Conservation (phyloP, 805 yeast species). For the Lipomyces oligophaga region DNA sequence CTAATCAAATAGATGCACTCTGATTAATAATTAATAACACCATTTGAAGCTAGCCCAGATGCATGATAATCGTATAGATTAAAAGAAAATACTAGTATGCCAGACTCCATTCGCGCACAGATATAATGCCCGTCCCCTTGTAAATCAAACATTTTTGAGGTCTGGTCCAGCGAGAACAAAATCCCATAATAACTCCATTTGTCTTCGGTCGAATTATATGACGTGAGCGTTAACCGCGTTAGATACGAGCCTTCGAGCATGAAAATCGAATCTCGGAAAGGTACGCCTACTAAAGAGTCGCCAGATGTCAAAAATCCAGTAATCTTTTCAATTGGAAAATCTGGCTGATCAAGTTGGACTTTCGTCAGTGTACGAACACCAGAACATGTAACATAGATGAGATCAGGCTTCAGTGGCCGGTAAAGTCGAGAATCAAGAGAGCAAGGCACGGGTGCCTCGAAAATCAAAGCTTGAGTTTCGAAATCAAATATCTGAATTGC, state of each 20-base stretch:
- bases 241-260: slow-evolving; percentile 29
- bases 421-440: slow-evolving; percentile 15
- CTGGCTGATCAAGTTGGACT: slow-evolving; percentile 9
- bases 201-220: slow-evolving; percentile 15
- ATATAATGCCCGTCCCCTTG: slow-evolving; percentile 30
- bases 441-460: slow-evolving; percentile 10
- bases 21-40: no score
- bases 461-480: slow-evolving; percentile 22
- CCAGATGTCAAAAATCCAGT: slow-evolving; percentile 27
- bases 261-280: slow-evolving; percentile 27
- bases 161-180: slow-evolving; percentile 25
- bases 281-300: slow-evolving; percentile 27
- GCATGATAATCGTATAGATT: slow-evolving; percentile 27
- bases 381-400: slow-evolving; percentile 25
- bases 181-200: slow-evolving; percentile 28
- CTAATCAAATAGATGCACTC: no score
- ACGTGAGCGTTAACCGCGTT: slow-evolving; percentile 23
- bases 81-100: slow-evolving; percentile 25
- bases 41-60: no score
- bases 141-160: slow-evolving; percentile 26
- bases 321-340: slow-evolving; percentile 6
- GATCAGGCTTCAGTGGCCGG: slow-evolving; percentile 19
- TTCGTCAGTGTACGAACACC: slow-evolving; percentile 25
- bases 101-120: slow-evolving; percentile 27
- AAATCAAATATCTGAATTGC: slow-evolving; percentile 16